These are phyloP conservation scores for Cladophialophora bantiana DNA, from an alignment of 2,329 filamentous ascomycete genomes.

Conservation along the genomic window DNA sequence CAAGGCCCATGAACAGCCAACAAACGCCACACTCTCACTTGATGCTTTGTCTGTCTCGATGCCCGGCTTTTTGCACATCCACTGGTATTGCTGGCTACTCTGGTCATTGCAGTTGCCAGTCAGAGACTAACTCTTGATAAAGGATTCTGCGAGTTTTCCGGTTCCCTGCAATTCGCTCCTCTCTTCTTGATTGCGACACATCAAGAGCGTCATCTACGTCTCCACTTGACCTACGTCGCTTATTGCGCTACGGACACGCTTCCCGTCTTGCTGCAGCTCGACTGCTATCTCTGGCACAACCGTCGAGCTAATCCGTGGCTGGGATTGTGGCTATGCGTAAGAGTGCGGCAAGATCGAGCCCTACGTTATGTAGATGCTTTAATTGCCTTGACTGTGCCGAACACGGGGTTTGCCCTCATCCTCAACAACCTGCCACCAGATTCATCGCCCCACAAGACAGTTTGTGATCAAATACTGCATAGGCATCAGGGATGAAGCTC, in stretches of 20 bases:
- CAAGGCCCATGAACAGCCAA: conserved; percentile 10
- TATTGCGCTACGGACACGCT: conserved; percentile 32
- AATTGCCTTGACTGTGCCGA: conserved; percentile 3
- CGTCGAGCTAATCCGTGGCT: conserved; percentile 23
- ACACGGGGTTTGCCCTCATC: no score
- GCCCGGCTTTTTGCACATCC: neutral
- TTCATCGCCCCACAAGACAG: neutral
- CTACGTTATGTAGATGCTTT: neutral
- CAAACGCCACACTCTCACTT: conserved; percentile 13
- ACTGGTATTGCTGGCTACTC: neutral
- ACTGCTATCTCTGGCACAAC: conserved; percentile 34
- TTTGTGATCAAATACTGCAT: neutral
- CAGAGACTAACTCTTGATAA: neutral
- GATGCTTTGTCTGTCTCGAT: conserved; percentile 15
- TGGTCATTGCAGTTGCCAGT: neutral
- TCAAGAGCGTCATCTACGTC: conserved; percentile 25
- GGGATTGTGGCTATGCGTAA: conserved; percentile 36
- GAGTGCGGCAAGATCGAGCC: conserved; percentile 4
- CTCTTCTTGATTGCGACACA: conserved; percentile 31
- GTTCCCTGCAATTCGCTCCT: conserved; percentile 23
- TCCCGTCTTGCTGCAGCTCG: conserved; percentile 28
- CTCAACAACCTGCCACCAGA: neutral
- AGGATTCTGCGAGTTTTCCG: conserved; percentile 1
- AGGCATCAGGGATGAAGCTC: conserved; percentile 4
- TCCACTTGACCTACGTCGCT: conserved; percentile 26